A percentile compares a stretch with the other conserved stretches of the same genome.
Evolutionary conservation across 768 basidiomycete genomes (phyloP).

Genomic region (Coprinellus aureogranulatus): DNA sequence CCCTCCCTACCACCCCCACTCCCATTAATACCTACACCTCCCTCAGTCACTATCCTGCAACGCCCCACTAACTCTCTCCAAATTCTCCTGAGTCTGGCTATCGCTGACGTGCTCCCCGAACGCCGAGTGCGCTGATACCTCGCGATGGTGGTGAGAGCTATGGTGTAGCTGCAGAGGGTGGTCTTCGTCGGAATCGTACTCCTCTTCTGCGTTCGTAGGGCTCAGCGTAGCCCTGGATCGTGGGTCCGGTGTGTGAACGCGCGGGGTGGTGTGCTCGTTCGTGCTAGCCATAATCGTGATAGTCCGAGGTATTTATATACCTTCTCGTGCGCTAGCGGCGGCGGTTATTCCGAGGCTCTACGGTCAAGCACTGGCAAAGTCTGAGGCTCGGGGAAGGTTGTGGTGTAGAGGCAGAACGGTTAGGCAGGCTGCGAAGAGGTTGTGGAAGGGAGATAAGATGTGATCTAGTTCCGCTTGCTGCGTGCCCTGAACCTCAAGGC

Average conservation of each 20-base stretch:
- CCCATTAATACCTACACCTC: no score
- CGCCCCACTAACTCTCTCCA: background rate
- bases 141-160: no score
- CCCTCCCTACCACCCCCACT: constrained; percentile 40
- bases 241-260: no score
- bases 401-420: no score
- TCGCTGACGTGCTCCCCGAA: background rate
- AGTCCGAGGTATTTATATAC: background rate
- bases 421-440: background rate
- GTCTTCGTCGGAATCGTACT: background rate
- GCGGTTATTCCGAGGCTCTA: no score
- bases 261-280: no score
- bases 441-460: background rate
- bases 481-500: no score
- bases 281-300: background rate
- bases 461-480: background rate
- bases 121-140: no score
- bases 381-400: background rate
- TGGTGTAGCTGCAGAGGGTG: background rate
- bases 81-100: background rate
- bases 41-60: no score
- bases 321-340: no score
- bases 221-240: no score
- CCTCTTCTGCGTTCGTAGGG: background rate
- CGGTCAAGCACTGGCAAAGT: background rate